Base-by-base conservation (phyloP, 768 basidiomycete genomes). In the Trametes coccinea region DNA sequence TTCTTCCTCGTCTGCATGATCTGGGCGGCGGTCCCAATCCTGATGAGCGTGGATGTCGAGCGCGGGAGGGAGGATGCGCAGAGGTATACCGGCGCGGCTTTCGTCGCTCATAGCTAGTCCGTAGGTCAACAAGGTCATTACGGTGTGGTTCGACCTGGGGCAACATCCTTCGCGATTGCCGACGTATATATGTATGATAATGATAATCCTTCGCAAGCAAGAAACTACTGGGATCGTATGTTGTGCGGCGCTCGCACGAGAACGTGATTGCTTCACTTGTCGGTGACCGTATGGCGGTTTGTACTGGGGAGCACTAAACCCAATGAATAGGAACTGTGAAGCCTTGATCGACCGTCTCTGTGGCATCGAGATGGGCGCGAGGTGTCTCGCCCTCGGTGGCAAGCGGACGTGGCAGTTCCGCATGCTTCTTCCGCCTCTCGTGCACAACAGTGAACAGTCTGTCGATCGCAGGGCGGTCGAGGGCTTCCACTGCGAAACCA, bases 1-100 rank as follows among this genome's bases (percentile, higher is more conserved):
- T 87, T 92, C 71, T 95, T 98, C 77, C 81, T 98, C 14, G 79
- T 93, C 3, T 59, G 79, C 53, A 91, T 96, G 89, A 78, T 97
- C 11, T 89, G 89, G 83, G 66, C 84, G 1, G 89, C 94, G 0
- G 75, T 96, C 1, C 95, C 95, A 0, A 75, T 96, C 0, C 79
- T 99, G 6, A 67, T 76, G 62, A 78, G 79, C 39, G 91, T 96
- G 3, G 80, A 95, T 69, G 80, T 92, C 1, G 84, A 86, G 47
- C 71, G 71, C 47, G 95, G 96, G 0, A 70, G 79, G 59, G 66
- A 73, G 29, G 84, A 87, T 45, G 88, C 84, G 2, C 68, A 62
- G 33, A 64, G 62, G 30, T 82, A 79, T 49, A 56, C 43, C 10
- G 27, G 29, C 16, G 27, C 48, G 27, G 48, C 41, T 14, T 8